phyloP scores from a whole-genome alignment of 306 rosid genomes.

The Hylodesmum podocarpum region DNA sequence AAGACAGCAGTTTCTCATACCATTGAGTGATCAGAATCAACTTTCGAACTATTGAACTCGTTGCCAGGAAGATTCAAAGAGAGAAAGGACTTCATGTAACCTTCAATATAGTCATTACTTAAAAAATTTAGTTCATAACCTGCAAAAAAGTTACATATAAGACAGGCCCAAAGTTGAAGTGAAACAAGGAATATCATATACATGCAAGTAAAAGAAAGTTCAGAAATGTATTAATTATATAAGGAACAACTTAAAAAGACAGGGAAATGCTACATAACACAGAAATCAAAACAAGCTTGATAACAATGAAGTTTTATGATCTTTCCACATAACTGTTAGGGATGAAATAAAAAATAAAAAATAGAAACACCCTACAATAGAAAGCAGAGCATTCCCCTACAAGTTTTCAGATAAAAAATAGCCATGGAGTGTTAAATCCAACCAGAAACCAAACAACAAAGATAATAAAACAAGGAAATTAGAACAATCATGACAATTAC shows the following conservation, averaged over 20 bases:
- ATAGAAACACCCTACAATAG: not conserved
- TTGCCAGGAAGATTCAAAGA: slow-evolving; percentile 44
- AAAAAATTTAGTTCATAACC: slow-evolving; percentile 47
- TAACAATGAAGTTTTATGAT: not conserved
- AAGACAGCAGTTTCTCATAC: slow-evolving; percentile 44
- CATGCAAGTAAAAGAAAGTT: not conserved
- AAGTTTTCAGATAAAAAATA: not conserved
- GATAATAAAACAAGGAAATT: not conserved
- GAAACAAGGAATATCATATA: not conserved
- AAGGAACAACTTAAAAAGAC: not conserved
- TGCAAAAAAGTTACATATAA: slow-evolving; percentile 35
- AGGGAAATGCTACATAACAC: not conserved
- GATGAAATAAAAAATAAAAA: not conserved
- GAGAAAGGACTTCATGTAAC: slow-evolving; percentile 51
- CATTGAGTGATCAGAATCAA: slow-evolving; percentile 48
- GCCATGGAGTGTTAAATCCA: not conserved
- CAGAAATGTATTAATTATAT: not conserved
- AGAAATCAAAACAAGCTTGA: not conserved
- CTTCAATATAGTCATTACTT: slow-evolving; percentile 43
- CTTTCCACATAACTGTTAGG: not conserved
- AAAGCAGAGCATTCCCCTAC: not conserved
- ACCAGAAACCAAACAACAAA: not conserved
- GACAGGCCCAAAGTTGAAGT: not conserved
- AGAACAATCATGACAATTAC: not conserved
- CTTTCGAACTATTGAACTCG: slow-evolving; percentile 42